Percentiles rank a stretch among this genome's conserved stretches.
Conservation (phyloP, 2,329 filamentous ascomycete species). For the Plenodomus biglobosus region DNA sequence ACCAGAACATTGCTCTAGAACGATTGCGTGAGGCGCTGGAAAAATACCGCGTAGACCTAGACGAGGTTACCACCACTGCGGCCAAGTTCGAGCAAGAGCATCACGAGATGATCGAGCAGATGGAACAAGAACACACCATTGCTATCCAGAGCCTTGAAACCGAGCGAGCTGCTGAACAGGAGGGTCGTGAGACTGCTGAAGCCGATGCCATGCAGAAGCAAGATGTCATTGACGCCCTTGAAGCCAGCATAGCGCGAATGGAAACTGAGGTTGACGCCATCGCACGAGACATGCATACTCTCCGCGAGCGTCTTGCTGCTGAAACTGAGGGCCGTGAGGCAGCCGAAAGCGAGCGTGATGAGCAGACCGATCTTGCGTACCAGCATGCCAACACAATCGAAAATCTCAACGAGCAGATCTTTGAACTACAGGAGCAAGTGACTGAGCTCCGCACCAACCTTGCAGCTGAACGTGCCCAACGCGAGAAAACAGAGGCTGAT, state of each 20-base stretch:
- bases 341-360: constrained; percentile 44
- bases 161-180: constrained; percentile 42
- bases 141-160: constrained; percentile 42
- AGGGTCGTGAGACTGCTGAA: constrained; percentile 44
- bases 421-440: constrained; percentile 45
- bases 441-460: constrained; percentile 42
- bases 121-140: constrained; percentile 45
- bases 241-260: constrained; percentile 41
- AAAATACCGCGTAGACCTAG: constrained; percentile 45
- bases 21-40: constrained; percentile 45
- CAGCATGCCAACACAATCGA: constrained; percentile 41
- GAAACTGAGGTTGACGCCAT: constrained; percentile 42
- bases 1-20: constrained; percentile 41
- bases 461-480: constrained; percentile 47
- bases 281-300: constrained; percentile 33
- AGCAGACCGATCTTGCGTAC: constrained; percentile 39
- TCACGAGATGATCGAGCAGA: constrained; percentile 36
- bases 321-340: constrained; percentile 37
- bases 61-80: constrained; percentile 42
- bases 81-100: constrained; percentile 46
- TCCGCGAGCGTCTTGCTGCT: constrained; percentile 38
- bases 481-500: constrained; percentile 47
- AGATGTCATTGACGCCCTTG: constrained; percentile 44
- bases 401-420: constrained; percentile 36
- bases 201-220: constrained; percentile 44